Conservation (phyloP, 495 filamentous ascomycete species). For the Baudoinia panamericana region DNA sequence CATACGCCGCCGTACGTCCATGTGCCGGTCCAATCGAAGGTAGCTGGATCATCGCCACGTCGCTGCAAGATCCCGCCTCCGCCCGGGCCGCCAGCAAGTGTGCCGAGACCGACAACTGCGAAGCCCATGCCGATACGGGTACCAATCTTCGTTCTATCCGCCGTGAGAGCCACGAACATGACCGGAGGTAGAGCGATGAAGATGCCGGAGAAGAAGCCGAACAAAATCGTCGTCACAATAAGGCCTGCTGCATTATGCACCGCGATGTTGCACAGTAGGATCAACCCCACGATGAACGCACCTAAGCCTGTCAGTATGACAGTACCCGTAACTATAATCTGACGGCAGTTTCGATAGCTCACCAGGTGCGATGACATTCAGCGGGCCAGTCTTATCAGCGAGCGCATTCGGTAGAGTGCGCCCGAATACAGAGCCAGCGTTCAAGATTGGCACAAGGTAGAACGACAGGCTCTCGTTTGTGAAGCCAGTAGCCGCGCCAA, state of each 20-base stretch:
- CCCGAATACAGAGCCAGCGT: constrained; percentile 24
- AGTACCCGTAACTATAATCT: too few species aligned
- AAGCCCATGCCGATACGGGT: constrained; percentile 26
- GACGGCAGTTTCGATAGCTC: too few species aligned
- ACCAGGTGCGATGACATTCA: constrained; percentile 22
- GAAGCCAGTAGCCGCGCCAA: constrained; percentile 11
- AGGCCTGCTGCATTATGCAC: constrained; percentile 16
- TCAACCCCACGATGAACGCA: constrained; percentile 18
- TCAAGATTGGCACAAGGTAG: constrained; percentile 23
- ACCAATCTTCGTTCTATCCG: constrained; percentile 22
- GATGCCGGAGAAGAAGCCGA: constrained; percentile 24
- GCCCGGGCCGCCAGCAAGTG: constrained; percentile 20
- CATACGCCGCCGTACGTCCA: constrained; percentile 15
- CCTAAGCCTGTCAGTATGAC: too few species aligned
- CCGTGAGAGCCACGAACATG: constrained; percentile 20
- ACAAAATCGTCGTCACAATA: constrained; percentile 15
- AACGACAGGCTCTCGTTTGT: constrained; percentile 18
- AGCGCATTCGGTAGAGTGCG: constrained; percentile 24
- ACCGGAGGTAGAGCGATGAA: constrained; percentile 25
- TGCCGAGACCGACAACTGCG: constrained; percentile 16
- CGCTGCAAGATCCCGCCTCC: constrained; percentile 19
- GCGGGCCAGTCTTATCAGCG: constrained; percentile 21
- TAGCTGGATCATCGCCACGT: not conserved
- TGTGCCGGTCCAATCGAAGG: constrained; percentile 19
- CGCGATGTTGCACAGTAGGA: constrained; percentile 21